Evolutionary conservation across 208 protist species (phyloP).

Genomic region (Leptomonas seymouri): DNA sequence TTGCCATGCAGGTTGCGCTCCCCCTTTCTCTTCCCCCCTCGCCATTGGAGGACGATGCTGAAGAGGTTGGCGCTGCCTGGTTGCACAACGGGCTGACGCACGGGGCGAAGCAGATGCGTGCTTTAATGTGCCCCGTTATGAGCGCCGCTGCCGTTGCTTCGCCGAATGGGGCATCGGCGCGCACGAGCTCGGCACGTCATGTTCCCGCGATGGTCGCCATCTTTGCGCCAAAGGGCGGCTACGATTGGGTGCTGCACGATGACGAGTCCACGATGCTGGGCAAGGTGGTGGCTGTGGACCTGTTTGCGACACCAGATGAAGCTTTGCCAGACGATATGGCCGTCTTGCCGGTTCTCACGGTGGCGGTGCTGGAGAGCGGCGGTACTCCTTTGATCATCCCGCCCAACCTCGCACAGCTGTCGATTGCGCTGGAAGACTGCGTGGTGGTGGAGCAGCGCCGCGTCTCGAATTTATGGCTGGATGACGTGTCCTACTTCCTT

Average conservation of each 20-base stretch:
- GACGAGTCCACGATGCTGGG: slow-evolving; percentile 62
- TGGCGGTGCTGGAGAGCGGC: slow-evolving; percentile 77
- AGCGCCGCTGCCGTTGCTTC: neutral
- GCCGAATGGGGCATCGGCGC: neutral
- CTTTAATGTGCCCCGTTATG: slow-evolving; percentile 6
- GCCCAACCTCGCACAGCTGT: slow-evolving; percentile 82
- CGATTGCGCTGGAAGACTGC: slow-evolving; percentile 78
- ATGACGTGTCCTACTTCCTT: slow-evolving; percentile 91
- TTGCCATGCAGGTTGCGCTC: slow-evolving; percentile 83
- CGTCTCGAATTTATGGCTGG: slow-evolving; percentile 78
- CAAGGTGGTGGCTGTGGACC: slow-evolving; percentile 65
- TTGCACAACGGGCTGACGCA: neutral
- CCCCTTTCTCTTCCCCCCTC: slow-evolving; percentile 31
- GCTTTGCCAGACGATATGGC: slow-evolving; percentile 73
- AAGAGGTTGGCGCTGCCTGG: slow-evolving; percentile 4
- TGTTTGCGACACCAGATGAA: slow-evolving; percentile 84
- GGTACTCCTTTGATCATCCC: slow-evolving; percentile 78
- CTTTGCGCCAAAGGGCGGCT: slow-evolving; percentile 76
- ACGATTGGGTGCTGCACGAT: slow-evolving; percentile 94
- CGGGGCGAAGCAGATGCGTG: neutral
- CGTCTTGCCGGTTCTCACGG: slow-evolving; percentile 73
- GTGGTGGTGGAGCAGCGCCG: slow-evolving; percentile 89
- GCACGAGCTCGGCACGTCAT: neutral
- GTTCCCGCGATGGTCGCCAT: slow-evolving; percentile 72
- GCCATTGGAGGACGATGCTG: neutral